Base-by-base conservation (phyloP, 352 stramenopile genomes). In the Aphanomyces cochlioides region DNA sequence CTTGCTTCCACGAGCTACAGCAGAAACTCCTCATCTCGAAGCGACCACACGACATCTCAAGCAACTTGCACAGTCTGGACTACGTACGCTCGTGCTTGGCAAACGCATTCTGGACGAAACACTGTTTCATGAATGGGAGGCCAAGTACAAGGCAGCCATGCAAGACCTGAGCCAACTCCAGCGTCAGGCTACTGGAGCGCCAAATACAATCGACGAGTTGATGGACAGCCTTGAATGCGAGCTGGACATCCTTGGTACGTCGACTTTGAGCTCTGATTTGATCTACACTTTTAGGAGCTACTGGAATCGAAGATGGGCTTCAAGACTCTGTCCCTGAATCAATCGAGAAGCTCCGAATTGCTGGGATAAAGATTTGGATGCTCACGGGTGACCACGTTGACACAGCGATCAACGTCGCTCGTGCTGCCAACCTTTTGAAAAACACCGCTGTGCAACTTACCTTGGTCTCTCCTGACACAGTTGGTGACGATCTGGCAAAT, bases 351-450 rank as follows among this genome's bases (percentile, higher is more conserved):
- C 80, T 99, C 0, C 84, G 78, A 34, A 89, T 96, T 19, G 96
- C 96, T n/a, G 95, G 96, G 12, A 98, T 99, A 71, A 98, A 98
- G 77, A 84, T 99, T 36, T 99, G 96, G 96, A 93, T 99, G 37
- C 82, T 99, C 15, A 99, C 97, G 6, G 97, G 97, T 39, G 97
- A 99, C 75, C 98, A 98, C 56, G 82, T 97, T 59, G 97, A 98
- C 74, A 99, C 97, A 3, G 97, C 97, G 1, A 93, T 99, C 68
- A 98, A 99, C 78, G 99, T 99, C 60, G 96, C 90, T 15, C 95
- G 97, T 54, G 93, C 93, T 0, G 88, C 81, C 57, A 79, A 79
- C n/a, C 76, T 90, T 0, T 79, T 90, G 39, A 81, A 86, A 69
- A 79, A 89, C 47, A 81, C 77, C 41, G 90, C 88, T 80, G 79